Percentiles rank a stretch among this genome's conserved stretches.
phyloP scores from a whole-genome alignment of 257 asterid species.

The Nicotiana benthamiana region DNA sequence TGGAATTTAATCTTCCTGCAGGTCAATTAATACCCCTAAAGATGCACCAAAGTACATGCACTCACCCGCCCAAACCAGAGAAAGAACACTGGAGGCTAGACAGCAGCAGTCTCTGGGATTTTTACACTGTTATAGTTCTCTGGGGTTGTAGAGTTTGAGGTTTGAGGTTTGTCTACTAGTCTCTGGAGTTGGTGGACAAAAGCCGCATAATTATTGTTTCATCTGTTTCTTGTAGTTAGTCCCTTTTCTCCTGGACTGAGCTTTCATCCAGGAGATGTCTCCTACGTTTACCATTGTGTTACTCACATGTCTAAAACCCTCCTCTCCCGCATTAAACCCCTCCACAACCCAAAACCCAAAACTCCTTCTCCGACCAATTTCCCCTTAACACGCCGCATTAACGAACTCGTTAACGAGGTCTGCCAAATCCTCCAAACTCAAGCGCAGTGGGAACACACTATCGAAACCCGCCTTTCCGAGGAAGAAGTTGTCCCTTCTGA shows the following conservation, averaged over 20 bases:
- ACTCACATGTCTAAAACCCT: conserved; percentile 64
- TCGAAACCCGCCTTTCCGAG: conserved; percentile 46
- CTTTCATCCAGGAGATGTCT: not conserved
- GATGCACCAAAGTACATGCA: not conserved
- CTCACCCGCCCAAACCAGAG: not conserved
- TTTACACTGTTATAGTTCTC: not conserved
- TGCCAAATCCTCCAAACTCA: conserved; percentile 55
- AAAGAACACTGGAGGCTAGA: not conserved
- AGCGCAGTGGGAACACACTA: conserved; percentile 46
- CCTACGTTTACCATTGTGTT: not conserved
- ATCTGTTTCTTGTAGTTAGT: not conserved
- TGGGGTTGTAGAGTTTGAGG: not conserved
- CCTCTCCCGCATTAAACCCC: conserved; percentile 59
- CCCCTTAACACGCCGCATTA: conserved; percentile 32
- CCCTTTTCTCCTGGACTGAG: not conserved
- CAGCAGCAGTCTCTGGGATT: not conserved
- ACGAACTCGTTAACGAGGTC: conserved; percentile 39
- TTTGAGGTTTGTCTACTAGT: not conserved
- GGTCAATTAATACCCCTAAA: conserved; percentile 6
- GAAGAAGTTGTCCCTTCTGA: conserved; percentile 58
- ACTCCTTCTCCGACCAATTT: conserved; percentile 15
- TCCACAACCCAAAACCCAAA: conserved; percentile 33
- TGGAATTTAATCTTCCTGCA: too few relatives aligned
- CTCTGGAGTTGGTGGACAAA: not conserved
- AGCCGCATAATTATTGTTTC: not conserved